Evolutionary conservation across 352 stramenopile genomes (phyloP).

Genomic region (Globisporangium mamillatum): DNA sequence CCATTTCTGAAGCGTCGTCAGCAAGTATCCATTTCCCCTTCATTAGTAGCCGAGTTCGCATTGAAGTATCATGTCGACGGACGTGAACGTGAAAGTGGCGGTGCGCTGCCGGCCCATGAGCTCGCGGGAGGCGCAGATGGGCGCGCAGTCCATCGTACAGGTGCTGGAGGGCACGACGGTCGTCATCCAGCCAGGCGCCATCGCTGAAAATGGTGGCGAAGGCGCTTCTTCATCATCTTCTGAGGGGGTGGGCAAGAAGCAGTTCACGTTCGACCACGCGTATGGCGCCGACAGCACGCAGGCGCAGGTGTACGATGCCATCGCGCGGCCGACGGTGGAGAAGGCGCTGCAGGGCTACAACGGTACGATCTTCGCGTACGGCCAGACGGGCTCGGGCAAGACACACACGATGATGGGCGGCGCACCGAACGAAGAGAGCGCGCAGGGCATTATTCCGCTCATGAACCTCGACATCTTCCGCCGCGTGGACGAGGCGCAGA

Average conservation of each 20-base stretch:
- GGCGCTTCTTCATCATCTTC: not conserved
- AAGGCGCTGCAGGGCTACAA: constrained; percentile 81
- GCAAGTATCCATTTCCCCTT: too few species aligned
- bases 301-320: constrained; percentile 72
- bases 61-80: constrained; percentile 45
- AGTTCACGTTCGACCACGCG: constrained; percentile 86
- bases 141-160: constrained; percentile 46
- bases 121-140: constrained; percentile 66
- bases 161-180: constrained; percentile 58
- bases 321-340: constrained; percentile 73
- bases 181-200: constrained; percentile 37
- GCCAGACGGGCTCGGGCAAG: constrained; percentile 78
- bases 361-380: constrained; percentile 77
- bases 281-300: constrained; percentile 79
- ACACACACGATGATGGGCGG: constrained; percentile 88
- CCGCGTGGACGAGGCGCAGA: constrained; percentile 32
- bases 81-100: constrained; percentile 89
- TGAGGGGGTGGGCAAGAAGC: constrained; percentile 27
- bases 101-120: constrained; percentile 88
- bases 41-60: not conserved
- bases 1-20: constrained; percentile 2
- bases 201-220: constrained; percentile 5
- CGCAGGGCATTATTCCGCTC: constrained; percentile 82
- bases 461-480: constrained; percentile 89
- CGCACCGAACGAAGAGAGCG: constrained; percentile 30